Base-by-base conservation (phyloP, 2,329 filamentous ascomycete species). In the Xylariaceae sp. region DNA sequence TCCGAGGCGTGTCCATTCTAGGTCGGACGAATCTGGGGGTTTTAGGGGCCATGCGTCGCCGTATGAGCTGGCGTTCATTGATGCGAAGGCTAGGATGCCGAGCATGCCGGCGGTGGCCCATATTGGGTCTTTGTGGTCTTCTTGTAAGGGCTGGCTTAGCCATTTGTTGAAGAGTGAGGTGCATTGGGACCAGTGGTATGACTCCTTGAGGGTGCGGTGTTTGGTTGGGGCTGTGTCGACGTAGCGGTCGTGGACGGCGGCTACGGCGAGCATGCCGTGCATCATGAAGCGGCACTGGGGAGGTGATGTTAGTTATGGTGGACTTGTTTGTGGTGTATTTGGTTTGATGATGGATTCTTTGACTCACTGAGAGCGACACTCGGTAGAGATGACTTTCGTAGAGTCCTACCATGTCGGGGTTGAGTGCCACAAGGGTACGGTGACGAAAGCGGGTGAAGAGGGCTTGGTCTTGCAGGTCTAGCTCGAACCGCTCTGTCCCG, bases 21-120 rank as follows among this genome's bases (percentile, higher is more conserved):
- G 46, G 22, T 68, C 66, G 1, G 58, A 57, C 1, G 45, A 7
- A 0, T 52, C 51, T 1, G 59, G 56, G 1, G 59, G 12, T 1
- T 55, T 65, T 0, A 71, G 32, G 1, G 70, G 70, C 70, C 69
- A 72, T 0, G 68, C 58, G 11, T 67, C 53, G 39, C 66, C 61
- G 0, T 64, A 54, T 0, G 44, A 52, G 42, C 44, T 45, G 2
- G 68, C 67, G 41, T 76, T 69, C 0, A 70, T 62, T 1, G 66
- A 69, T 0, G 71, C 64, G 51, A 75, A 74, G 0, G 66, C 54
- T 1, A 75, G 42, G 2, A 75, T 58, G 1, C 65, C 68, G 0
- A 77, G 54, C 9, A 70, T 67, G 17, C 73, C 71, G 0, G 73
- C 73, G 5, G 72, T 73, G 2, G 64, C 71, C 75, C 75, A 77